A percentile compares a stretch with the other conserved stretches of the same genome.
Conservation (phyloP, 2,329 filamentous ascomycete species). For the Myrmaecium sp. region DNA sequence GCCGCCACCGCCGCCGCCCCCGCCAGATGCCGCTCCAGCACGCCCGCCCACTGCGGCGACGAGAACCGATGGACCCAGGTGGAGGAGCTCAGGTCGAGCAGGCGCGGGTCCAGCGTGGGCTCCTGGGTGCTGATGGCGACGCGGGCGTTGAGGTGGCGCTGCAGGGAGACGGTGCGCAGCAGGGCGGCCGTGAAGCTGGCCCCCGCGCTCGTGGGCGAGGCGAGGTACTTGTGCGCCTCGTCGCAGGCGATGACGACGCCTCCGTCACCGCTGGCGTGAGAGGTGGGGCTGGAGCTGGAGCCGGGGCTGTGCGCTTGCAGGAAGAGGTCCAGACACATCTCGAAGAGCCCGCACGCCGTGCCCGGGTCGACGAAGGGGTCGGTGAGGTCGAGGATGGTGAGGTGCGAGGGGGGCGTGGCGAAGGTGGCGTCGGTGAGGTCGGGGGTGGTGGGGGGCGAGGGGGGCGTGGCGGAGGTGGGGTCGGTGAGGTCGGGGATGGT, state of each 20-base stretch:
- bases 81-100: constrained; percentile 57
- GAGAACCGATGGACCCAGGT: constrained; percentile 58
- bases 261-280: no score
- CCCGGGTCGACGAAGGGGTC: constrained; percentile 53
- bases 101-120: constrained; percentile 48
- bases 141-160: constrained; percentile 51
- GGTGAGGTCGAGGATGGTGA: constrained; percentile 56
- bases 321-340: constrained; percentile 52
- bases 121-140: constrained; percentile 64
- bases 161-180: constrained; percentile 46
- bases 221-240: constrained; percentile 55
- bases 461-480: no score
- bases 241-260: constrained; percentile 52
- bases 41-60: constrained; percentile 44
- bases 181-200: constrained; percentile 43
- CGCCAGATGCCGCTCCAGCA: constrained; percentile 30
- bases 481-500: constrained; percentile 59
- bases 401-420: constrained; percentile 25
- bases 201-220: constrained; percentile 23
- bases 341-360: constrained; percentile 55
- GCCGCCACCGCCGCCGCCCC: constrained; percentile 14
- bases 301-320: constrained; percentile 31
- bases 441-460: not conserved
- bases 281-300: no score
- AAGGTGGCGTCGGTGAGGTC: constrained; percentile 7